Evolutionary conservation across 2,329 filamentous ascomycete genomes (phyloP), one percentile per base, ranked within the genome.

Genomic region (Orbilia blumenaviensis): DNA sequence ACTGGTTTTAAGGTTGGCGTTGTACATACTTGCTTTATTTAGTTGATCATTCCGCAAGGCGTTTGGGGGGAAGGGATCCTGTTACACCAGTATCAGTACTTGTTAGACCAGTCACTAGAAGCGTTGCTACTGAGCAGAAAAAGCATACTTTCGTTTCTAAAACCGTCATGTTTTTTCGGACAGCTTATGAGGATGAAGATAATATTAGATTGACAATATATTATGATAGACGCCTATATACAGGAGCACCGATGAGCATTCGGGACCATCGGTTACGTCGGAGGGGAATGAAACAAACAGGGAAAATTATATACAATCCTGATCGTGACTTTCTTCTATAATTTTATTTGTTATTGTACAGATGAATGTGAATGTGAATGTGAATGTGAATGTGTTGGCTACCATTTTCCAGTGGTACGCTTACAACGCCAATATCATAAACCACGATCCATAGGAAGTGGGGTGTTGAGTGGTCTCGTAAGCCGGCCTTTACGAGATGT

Each of bases 11-110:
- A 4, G 44, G n/a, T 10, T 36, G 38, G 50, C 29, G 14, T 23
- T 72, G 67, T 72, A 72, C 36, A 74, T 74, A 66, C 52, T 66
- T 14, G 23, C 25, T 21, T 64, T 41, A 38, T 72, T 21, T 63
- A 34, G 9, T 54, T 60, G 23, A 42, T 60, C 16, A n/a, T 66
- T 41, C 29, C 32, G 29, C 27, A 10, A 29, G 62, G 62, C 63
- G 69, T 74, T 74, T 12, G 38, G 21, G 34, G 52, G 52, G 52
- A 16, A 34, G 52, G 52, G 10, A 52, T 46, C 25, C 41, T 74
- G 23, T 56, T 27, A 10, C 18, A 41, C 25, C 18, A 29, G 25
- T 27, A 41, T 16, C 18, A 29, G 25, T 27, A 29, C 38, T 52
- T 52, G 21, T 56, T 56, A 36, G 16, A 56, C 16, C 29, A 41